These are phyloP conservation scores for Viridothelium virens DNA, from an alignment of 495 filamentous ascomycete genomes.

Conservation along the genomic window DNA sequence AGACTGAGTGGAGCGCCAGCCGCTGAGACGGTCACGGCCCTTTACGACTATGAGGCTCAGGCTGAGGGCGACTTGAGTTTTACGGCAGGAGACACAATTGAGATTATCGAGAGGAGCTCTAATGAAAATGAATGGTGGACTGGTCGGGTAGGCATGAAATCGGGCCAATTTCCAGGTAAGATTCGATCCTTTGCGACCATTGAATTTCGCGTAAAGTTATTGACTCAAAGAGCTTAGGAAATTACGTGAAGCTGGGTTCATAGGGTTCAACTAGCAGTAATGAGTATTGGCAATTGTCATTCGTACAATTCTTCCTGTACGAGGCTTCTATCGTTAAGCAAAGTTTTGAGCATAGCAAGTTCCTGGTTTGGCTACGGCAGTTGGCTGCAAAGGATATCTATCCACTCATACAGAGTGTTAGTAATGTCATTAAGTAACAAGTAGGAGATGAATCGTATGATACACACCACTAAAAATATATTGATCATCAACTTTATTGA, in stretches of 20 bases:
- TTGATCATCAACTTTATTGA: background rate
- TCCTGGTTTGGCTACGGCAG: background rate
- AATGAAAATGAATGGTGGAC: slow-evolving; percentile 98
- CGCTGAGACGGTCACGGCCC: slow-evolving; percentile 56
- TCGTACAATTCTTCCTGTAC: background rate
- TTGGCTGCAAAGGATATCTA: background rate
- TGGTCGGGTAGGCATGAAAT: slow-evolving; percentile 64
- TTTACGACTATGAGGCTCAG: slow-evolving; percentile 92
- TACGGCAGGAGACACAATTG: slow-evolving; percentile 79
- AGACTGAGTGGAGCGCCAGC: slow-evolving; percentile 57
- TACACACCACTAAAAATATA: background rate
- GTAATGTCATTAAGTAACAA: slow-evolving; percentile 8
- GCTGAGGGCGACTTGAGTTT: slow-evolving; percentile 94
- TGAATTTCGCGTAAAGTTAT: background rate
- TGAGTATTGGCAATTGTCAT: background rate
- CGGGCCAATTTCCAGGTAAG: slow-evolving; percentile 93
- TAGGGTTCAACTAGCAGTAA: background rate
- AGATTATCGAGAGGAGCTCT: slow-evolving; percentile 68
- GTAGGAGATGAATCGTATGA: background rate
- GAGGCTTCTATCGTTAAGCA: background rate
- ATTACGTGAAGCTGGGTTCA: slow-evolving; percentile 26
- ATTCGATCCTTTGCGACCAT: slow-evolving; percentile 21
- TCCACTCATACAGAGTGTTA: background rate
- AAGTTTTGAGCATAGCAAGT: background rate
- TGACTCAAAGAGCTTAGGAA: slow-evolving; percentile 21